These are phyloP conservation scores for Sarcomyxa edulis DNA, from an alignment of 768 basidiomycete species.

Conservation along the genomic window DNA sequence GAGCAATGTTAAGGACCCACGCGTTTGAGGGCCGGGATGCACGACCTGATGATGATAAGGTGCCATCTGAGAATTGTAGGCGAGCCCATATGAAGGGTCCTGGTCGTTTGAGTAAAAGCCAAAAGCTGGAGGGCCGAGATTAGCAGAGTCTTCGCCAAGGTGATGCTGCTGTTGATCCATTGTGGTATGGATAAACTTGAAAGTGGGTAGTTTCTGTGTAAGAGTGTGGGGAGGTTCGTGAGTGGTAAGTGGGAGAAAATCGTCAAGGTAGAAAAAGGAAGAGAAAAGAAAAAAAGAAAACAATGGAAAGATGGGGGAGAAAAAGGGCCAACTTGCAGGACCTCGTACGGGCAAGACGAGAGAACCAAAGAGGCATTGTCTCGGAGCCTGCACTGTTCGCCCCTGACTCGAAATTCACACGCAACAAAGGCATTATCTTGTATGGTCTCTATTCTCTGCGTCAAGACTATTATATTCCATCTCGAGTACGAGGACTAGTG, in stretches of 20 bases:
- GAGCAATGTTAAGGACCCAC: slow-evolving; percentile 53
- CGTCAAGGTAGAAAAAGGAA: slow-evolving; percentile 26
- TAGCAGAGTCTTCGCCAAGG: slow-evolving; percentile 38
- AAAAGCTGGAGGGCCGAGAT: slow-evolving; percentile 36
- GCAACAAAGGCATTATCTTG: too few relatives aligned
- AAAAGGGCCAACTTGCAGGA: slow-evolving; percentile 20
- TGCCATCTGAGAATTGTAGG: slow-evolving; percentile 51
- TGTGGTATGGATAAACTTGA: slow-evolving; percentile 44
- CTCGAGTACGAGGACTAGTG: too few relatives aligned
- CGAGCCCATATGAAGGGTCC: slow-evolving; percentile 48
- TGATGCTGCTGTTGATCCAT: slow-evolving; percentile 36
- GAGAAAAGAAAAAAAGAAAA: slow-evolving; percentile 30
- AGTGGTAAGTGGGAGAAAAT: slow-evolving; percentile 20
- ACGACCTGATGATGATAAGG: slow-evolving; percentile 62
- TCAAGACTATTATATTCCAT: too few relatives aligned
- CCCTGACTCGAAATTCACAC: too few relatives aligned
- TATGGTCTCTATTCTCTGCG: too few relatives aligned
- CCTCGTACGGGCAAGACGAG: too few relatives aligned
- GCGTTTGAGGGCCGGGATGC: slow-evolving; percentile 57
- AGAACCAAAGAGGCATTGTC: too few relatives aligned
- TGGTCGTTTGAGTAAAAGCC: slow-evolving; percentile 51
- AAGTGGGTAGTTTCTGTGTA: slow-evolving; percentile 24
- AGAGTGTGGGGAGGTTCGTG: slow-evolving; percentile 18
- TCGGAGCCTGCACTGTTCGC: too few relatives aligned
- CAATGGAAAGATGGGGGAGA: slow-evolving; percentile 24